Base-by-base conservation (phyloP, 345 rosid species). In the Barbarea vulgaris region DNA sequence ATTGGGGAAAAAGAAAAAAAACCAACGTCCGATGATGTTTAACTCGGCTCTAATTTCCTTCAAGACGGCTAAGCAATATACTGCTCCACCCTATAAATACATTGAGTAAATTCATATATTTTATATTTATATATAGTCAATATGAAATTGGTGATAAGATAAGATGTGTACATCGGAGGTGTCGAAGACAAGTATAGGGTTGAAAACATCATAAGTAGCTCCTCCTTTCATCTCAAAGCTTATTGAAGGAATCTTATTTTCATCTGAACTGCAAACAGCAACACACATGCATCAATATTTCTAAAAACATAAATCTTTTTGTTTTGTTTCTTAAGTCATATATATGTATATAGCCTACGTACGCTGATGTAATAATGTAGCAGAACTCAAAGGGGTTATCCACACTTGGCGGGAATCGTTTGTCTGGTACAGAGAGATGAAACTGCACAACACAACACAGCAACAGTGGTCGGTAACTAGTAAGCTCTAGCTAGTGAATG, bases 11-110 rank as follows among this genome's bases (percentile, higher is more conserved):
- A 25, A 64, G 7, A 34, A 47, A 18, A 39, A 69, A 78, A 42
- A 85, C 96, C 80, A 69, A 90, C 97, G 97, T 80, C 97, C 98
- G 14, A 94, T 88, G 73, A 94, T 87, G 72, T 88, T 90, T 50
- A 88, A 75, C 46, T 81, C 63, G 25, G 85, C 78, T 27, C 63
- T 48, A 52, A 72, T 83, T 67, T 93, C 81, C 69, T 82, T 91
- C 64, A 94, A 79, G 6, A 94, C 72, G 34, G 73, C 97, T 37
- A 95, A 82, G 67, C 97, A 95, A 30, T 90, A 94, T 19, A 84
- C 5, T 30, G 2, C 1, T 46, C 48, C 52, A 36, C 71, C 77
- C 96, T 94, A 88, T 37, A 74, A 36, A 75, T 62, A 5, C 64
- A 28, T 19, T 66, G 44, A 56, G 12, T 50, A 50, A 63, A 51